phyloP scores from a whole-genome alignment of 1,139 yeast species.

The Diutina ranongensis region DNA sequence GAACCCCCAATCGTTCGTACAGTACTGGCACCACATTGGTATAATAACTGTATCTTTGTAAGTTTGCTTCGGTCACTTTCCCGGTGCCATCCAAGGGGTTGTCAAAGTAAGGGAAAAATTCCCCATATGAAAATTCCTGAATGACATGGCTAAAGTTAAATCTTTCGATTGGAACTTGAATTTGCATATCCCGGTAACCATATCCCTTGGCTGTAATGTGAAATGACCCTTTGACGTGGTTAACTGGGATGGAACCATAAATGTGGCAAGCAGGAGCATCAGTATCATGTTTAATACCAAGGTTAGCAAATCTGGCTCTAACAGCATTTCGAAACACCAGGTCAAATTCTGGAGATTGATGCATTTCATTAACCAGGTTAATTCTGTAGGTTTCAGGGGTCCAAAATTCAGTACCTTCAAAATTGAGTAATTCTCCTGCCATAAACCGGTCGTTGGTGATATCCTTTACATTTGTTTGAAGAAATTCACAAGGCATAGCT shows the following conservation, averaged over 20 bases:
- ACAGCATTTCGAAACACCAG: constrained; percentile 53
- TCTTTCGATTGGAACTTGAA: constrained; percentile 36
- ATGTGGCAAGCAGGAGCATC: constrained; percentile 79
- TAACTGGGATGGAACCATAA: constrained; percentile 78
- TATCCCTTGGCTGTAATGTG: constrained; percentile 59
- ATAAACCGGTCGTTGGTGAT: constrained; percentile 63
- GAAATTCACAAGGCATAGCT: constrained; percentile 69
- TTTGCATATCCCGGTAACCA: constrained; percentile 40
- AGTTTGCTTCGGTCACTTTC: constrained; percentile 34
- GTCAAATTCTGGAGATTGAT: constrained; percentile 56
- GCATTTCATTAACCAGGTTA: constrained; percentile 34
- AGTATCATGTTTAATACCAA: constrained; percentile 28
- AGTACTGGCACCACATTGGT: constrained; percentile 78
- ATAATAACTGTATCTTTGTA: constrained; percentile 48
- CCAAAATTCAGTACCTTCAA: constrained; percentile 48
- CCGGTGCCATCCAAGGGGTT: constrained; percentile 80
- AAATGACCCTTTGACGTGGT: constrained; percentile 76
- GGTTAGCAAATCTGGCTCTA: constrained; percentile 45
- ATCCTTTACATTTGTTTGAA: constrained; percentile 73
- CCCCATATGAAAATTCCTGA: constrained; percentile 84
- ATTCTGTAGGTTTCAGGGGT: constrained; percentile 36
- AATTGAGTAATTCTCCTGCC: constrained; percentile 64
- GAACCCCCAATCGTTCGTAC: constrained; percentile 60
- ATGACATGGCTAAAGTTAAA: constrained; percentile 78
- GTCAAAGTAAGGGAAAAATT: constrained; percentile 71